Evolutionary conservation across 2,329 filamentous ascomycete genomes (phyloP), one percentile per base, ranked within the genome.

Genomic region (Phoma sp.): DNA sequence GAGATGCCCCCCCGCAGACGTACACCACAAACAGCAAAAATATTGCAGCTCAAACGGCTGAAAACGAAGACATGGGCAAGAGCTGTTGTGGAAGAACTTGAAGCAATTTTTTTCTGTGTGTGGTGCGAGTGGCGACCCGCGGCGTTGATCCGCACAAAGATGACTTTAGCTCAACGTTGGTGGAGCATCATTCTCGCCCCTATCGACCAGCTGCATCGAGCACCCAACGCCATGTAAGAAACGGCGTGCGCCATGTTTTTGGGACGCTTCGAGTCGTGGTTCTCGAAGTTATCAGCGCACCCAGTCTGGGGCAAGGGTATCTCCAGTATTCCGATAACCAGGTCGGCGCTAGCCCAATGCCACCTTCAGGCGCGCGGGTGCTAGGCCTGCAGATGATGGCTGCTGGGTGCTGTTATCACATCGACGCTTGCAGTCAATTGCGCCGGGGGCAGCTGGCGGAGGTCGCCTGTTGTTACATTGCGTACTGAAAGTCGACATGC

Each of bases 321-420:
- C 50, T 40, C 42, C 44, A 51, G 51, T 40, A 58, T 53, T 59
- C 64, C 62, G 64, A 66, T 66, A 63, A 62, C 61, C 64, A 65
- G 64, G 62, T 66, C 39, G 38, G 35, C 63, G 57, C 58, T 63
- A 65, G 47, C 54, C 53, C 38, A 47, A 57, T 47, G 52, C 36
- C 57, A 49, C 42, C 42, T 32, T 45, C 51, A 25, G 48, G 40
- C 59, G 52, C 61, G 61, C 62, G 56, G 54, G 46, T 52, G 45
- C 55, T 41, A n/a, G 57, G 32, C 47, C 41, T 57, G 57, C 58
- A 66, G 53, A 52, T 51, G 53, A 58, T 50, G 52, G 30, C 30
- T 36, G 37, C 52, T 36, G 54, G 50, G 41, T 56, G 41, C 51
- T 23, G 55, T 62, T 64, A 64, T 64, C 62, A 62, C 48, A 35